Base-by-base conservation (phyloP, 371 early-diverging fungal genomes). In the Apophysomyces trapeziformis region DNA sequence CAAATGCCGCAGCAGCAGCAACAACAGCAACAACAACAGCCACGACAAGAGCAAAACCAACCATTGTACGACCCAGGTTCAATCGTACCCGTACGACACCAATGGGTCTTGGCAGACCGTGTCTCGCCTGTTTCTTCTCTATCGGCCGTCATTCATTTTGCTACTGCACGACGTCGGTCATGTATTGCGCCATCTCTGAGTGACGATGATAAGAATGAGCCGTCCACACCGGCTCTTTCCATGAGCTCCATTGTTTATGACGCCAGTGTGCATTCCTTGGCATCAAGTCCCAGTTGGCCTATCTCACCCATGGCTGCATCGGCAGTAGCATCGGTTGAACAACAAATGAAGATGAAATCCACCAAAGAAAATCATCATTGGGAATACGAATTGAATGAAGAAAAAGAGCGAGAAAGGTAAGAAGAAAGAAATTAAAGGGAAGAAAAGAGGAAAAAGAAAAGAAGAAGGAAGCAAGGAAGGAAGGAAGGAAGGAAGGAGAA, bases 1-100 rank as follows among this genome's bases (percentile, higher is more conserved):
- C 32, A 1, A 26, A 0, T 26, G 32, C 32, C 32, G 32, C 32
- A 26, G 32, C 32, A 26, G 2, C 32, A 26, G 2, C 32, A 26
- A 26, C 26, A 26, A n/a, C n/a, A 26, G 32, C 47, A 16, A 47
- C 54, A 26, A 21, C 16, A 9, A 50, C 54, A 21, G 9, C 54
- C 9, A 50, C 54, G 54, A 50, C 54, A 50, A 8, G 21, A 50
- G 7, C 54, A 18, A 9, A 16, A 9, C 54, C 54, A 50, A 50
- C 54, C 13, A 50, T 21, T 50, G 54, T 50, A 50, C 54, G 54
- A 50, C 54, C 21, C 54, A 4, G 21, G 8, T 21, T 18, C 21
- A 26, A 36, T 60, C 59, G 68, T 45, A 18, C 74, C 74, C 26
- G 65, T 74, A 44, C 63, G 74, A 32, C 74, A 74, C 39, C 68